These are phyloP conservation scores for Sphagnum tenellum DNA, from an alignment of 225 moss, liverwort and hornwort genomes.

Conservation along the genomic window DNA sequence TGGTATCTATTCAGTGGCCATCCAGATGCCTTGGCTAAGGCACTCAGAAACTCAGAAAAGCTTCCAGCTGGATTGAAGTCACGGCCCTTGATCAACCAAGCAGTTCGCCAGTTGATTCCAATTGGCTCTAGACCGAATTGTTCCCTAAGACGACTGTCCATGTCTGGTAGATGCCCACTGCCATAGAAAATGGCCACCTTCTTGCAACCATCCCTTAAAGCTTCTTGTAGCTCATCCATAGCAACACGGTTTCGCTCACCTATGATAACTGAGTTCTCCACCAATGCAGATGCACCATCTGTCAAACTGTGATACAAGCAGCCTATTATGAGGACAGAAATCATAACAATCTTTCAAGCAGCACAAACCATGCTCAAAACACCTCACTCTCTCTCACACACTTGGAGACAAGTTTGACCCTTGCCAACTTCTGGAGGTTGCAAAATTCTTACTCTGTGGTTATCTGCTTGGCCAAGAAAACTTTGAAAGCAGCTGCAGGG, in stretches of 20 bases:
- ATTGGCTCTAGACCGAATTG: slow-evolving; percentile 63
- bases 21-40: slow-evolving; percentile 66
- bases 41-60: slow-evolving; percentile 41
- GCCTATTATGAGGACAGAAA: neutral
- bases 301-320: slow-evolving; percentile 50
- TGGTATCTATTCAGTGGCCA: slow-evolving; percentile 95
- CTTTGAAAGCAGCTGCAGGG: slow-evolving; percentile 81
- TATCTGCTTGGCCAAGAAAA: slow-evolving; percentile 85
- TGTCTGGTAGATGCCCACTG: slow-evolving; percentile 94
- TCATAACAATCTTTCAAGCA: too few species aligned
- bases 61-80: slow-evolving; percentile 35
- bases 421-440: neutral
- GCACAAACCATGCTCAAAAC: too few species aligned
- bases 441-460: slow-evolving; percentile 60
- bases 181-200: slow-evolving; percentile 98
- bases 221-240: slow-evolving; percentile 76
- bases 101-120: slow-evolving; percentile 87
- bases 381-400: too few species aligned
- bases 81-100: slow-evolving; percentile 83
- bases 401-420: too few species aligned
- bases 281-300: slow-evolving; percentile 71
- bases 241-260: slow-evolving; percentile 92
- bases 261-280: slow-evolving; percentile 94
- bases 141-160: slow-evolving; percentile 80
- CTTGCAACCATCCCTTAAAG: slow-evolving; percentile 66